Evolutionary conservation across 306 rosid species (phyloP), one percentile per base, ranked within the genome.

Genomic region (Elaeagnus macrophylla): DNA sequence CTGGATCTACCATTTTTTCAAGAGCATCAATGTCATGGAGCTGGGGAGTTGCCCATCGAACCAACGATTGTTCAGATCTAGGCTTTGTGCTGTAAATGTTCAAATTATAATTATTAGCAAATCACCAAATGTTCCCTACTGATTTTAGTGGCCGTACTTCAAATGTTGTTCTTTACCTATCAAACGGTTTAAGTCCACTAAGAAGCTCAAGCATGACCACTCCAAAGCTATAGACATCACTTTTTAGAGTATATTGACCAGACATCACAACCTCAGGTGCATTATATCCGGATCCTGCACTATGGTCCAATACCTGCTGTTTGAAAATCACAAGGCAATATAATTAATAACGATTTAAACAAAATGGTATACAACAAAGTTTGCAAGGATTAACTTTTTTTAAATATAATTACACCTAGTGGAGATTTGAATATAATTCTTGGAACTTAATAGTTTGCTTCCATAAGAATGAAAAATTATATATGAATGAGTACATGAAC

Each of bases 21-120:
- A 93, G 73, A 46, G 99, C 96, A 59, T 93, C 99, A 8, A 87
- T 93, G 65, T 93, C 99, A 61, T 93, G 99, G 51, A 93, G 95
- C 75, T 93, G 99, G 65, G 99, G 99, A 10, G 94, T 83, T 36
- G 99, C 96, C 99, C 99, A 93, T 58, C 93, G 75, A 73, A 84
- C 99, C 76, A 93, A 76, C 42, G 94, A 85, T 64, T 93, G 99
- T 69, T 93, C 99, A 37, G 75, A 75, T 67, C 99, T 81, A 54
- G 86, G 65, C 76, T 78, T 93, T 49, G 84, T 75, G 80, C 99
- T 93, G 82, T 66, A 53, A 16, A 53, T 37, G 20, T 64, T 67
- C 70, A 46, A 12, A 56, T 37, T 57, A 32, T 51, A 67, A 52
- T 47, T 35, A 37, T 50, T 52, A 66, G 47, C 17, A 51, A 25